Base-by-base conservation (phyloP, 768 basidiomycete genomes). In the Xerocomus spinulosus region DNA sequence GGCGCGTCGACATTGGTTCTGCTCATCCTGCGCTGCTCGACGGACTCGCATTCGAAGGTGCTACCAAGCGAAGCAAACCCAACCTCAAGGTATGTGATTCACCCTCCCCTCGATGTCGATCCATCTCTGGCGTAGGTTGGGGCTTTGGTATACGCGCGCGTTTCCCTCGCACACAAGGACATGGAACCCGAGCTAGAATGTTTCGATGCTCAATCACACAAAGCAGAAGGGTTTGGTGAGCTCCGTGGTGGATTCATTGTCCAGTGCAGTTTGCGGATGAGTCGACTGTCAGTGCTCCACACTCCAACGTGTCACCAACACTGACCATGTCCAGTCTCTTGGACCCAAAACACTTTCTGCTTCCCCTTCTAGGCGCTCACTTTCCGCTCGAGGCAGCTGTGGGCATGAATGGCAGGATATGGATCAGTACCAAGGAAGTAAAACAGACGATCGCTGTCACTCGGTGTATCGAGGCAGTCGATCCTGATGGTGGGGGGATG, bases 161-260 rank as follows among this genome's bases (percentile, higher is more conserved):
- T 99, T 25, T 92, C 92, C 13, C 72, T 95, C 18, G 93, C 96
- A 5, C 92, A 94, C 61, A 89, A 92, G 60, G 94, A 98, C 65
- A 94, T 97, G 89, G 96, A 99, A 46, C 94, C 96, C 1, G 96
- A 99, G 61, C 72, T 99, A 9, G 92, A 96, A 62, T 99, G 96
- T 64, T 91, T 96, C 58, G 91, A 97, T 60, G 89, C 92, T 2
- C 87, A 92, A 57, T 92, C 90, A 21, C 84, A 82, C 53, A 98
- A 96, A 68, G 73, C 92, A 1, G 90, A 91, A 50, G 95, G 92
- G 0, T 97, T 89, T 57, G 96, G 96, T 2, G 93, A 94, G 56
- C 76, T 99, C 30, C 92, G 89, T 54, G 88, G 85, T 8, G 95
- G 95, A 2, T 87, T 95, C 58, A 62, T 96, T 51, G 74, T 87